Percentiles rank a stretch among this genome's conserved stretches.
These are phyloP conservation scores for Pavlovales sp. DNA, from an alignment of 208 protist genomes.

Conservation along the genomic window DNA sequence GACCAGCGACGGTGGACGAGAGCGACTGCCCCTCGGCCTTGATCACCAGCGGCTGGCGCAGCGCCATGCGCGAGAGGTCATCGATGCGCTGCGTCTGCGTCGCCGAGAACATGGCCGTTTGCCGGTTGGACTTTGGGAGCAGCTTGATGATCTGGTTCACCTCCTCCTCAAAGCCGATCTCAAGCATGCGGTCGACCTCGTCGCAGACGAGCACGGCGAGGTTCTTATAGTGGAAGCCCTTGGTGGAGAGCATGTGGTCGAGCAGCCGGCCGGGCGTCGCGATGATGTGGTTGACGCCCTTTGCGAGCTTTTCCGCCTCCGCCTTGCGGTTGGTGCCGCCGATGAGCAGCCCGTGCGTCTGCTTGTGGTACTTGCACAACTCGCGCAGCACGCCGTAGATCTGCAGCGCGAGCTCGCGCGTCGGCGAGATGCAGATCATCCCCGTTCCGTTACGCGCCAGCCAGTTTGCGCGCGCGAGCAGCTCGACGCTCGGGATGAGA, in stretches of 20 bases:
- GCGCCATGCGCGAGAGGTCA: slow-evolving; percentile 88
- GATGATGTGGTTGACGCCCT: slow-evolving; percentile 75
- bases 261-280: slow-evolving; percentile 88
- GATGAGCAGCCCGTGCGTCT: slow-evolving; percentile 79
- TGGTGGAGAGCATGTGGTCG: slow-evolving; percentile 96
- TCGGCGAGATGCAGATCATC: slow-evolving; percentile 94
- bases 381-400: slow-evolving; percentile 74
- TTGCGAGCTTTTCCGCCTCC: slow-evolving; percentile 73
- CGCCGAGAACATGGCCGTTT: slow-evolving; percentile 98
- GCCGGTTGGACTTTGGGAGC: slow-evolving; percentile 81
- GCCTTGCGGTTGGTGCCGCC: slow-evolving; percentile 71
- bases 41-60: slow-evolving; percentile 73
- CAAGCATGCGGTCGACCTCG: slow-evolving; percentile 97
- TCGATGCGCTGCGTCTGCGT: slow-evolving; percentile 97
- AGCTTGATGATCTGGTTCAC: slow-evolving; percentile 96
- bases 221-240: slow-evolving; percentile 92
- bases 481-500: slow-evolving; percentile 95
- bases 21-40: not conserved
- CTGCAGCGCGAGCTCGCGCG: slow-evolving; percentile 97
- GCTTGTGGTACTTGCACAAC: slow-evolving; percentile 73
- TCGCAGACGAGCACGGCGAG: slow-evolving; percentile 91
- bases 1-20: not conserved
- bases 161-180: slow-evolving; percentile 96
- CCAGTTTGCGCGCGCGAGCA: slow-evolving; percentile 76
- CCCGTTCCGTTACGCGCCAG: slow-evolving; percentile 83